Base-by-base conservation (phyloP, 2,329 filamentous ascomycete genomes). In the Neodidymelliopsis sp. region DNA sequence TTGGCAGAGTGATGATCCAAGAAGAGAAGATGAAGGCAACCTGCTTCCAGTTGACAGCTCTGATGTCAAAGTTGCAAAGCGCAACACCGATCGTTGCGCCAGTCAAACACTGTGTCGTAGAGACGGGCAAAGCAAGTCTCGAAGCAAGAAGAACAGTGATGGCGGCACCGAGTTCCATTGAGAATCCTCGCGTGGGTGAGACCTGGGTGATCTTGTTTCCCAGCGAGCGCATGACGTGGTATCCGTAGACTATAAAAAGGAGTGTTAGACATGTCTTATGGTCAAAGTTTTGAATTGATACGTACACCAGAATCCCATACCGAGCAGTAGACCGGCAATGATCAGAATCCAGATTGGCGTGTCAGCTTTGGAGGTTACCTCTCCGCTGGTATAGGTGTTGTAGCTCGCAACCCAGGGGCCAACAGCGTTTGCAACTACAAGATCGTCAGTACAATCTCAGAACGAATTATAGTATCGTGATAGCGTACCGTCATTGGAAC, bases 91-190 rank as follows among this genome's bases (percentile, higher is more conserved):
- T 57, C 1, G 56, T 51, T 2, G 63, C 54, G 10, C 65, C 65
- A 22, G 60, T 62, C 37, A 68, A 37, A 35, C 84, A 87, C 73
- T 86, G 84, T 0, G 84, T 85, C 1, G 84, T 87, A 1, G 83
- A 86, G 19, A 87, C 78, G 1, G 84, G 84, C 2, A 87, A 79
- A 40, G 79, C 76, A 22, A 86, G 78, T 41, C 83, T 81, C 2
- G 84, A 85, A 40, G 84, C 84, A 49, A 87, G 67, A 39, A 88
- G 78, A 51, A 88, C 79, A 11, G 85, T 86, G 55, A 84, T 77
- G 31, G 83, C 82, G 20, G 81, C 79, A 7, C 66, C 66, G 9
- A 69, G 41, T 42, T 69, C 66, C 30, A 64, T 62, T 2, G 65
- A 49, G 25, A 64, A 69, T 0, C 83, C 83, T 57, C 82, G 78